Evolutionary conservation across 805 yeast species (phyloP).

Genomic region (Metschnikowia arizonensis): DNA sequence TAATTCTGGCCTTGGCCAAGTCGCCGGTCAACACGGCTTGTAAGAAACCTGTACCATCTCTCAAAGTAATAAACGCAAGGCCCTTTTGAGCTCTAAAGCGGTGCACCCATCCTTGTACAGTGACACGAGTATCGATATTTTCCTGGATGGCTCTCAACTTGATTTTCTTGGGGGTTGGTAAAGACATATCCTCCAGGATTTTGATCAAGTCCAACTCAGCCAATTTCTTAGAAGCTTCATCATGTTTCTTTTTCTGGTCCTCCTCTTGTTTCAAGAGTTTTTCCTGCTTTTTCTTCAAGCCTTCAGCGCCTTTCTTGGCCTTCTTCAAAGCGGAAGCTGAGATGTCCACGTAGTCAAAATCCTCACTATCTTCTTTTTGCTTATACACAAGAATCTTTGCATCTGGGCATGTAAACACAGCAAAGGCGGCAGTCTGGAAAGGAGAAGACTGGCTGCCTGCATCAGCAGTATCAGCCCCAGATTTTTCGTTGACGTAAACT

Average conservation of each 20-base stretch:
- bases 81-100: constrained; percentile 92
- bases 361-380: constrained; percentile 48
- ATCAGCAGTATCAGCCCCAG: constrained; percentile 62
- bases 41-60: constrained; percentile 92
- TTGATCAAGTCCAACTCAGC: constrained; percentile 71
- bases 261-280: constrained; percentile 59
- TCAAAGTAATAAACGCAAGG: constrained; percentile 79
- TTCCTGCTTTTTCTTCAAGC: constrained; percentile 75
- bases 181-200: constrained; percentile 67
- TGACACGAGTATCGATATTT: constrained; percentile 64
- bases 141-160: constrained; percentile 58
- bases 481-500: constrained; percentile 68
- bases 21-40: constrained; percentile 90
- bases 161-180: constrained; percentile 64
- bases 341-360: constrained; percentile 66
- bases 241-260: constrained; percentile 51
- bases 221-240: constrained; percentile 66
- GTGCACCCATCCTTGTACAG: constrained; percentile 93
- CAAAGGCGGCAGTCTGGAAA: constrained; percentile 79
- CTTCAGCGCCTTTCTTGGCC: constrained; percentile 94
- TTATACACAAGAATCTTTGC: constrained; percentile 59
- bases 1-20: constrained; percentile 84
- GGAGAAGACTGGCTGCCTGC: constrained; percentile 67
- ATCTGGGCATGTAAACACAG: constrained; percentile 51
- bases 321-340: constrained; percentile 89